Conservation (phyloP, 495 filamentous ascomycete species). For the Penicillium verhagenii region DNA sequence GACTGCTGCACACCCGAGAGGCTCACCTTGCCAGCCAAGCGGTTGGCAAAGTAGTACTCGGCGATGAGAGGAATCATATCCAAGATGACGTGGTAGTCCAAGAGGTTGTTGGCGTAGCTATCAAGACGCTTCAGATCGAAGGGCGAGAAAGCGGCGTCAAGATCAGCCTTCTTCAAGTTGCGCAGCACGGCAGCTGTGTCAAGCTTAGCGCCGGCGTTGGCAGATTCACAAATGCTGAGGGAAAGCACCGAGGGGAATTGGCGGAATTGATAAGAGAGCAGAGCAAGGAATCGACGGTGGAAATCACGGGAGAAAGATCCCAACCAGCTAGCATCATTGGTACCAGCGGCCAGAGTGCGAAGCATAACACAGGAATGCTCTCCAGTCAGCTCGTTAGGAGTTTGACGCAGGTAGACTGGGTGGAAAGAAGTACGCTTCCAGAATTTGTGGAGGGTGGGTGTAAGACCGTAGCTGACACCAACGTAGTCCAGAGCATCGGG, state of each 20-base stretch:
- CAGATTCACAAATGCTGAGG: slow-evolving; percentile 84
- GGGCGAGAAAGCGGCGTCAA: slow-evolving; percentile 77
- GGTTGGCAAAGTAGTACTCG: slow-evolving; percentile 76
- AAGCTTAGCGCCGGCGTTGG: slow-evolving; percentile 66
- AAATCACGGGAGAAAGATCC: slow-evolving; percentile 90
- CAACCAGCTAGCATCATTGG: slow-evolving; percentile 74
- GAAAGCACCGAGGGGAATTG: slow-evolving; percentile 78
- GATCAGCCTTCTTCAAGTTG: slow-evolving; percentile 63
- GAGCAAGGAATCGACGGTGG: slow-evolving; percentile 81
- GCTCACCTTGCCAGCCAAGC: slow-evolving; percentile 61
- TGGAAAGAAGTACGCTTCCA: slow-evolving; percentile 88
- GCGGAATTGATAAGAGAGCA: slow-evolving; percentile 91
- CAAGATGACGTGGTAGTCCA: slow-evolving; percentile 96
- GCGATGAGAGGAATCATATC: slow-evolving; percentile 86
- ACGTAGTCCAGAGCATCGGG: slow-evolving; percentile 85
- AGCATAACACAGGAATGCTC: slow-evolving; percentile 99
- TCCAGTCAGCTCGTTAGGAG: slow-evolving; percentile 91
- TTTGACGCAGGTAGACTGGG: slow-evolving; percentile 94
- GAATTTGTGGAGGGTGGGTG: slow-evolving; percentile 86
- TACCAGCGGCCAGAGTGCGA: slow-evolving; percentile 59
- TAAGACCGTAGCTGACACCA: slow-evolving; percentile 93
- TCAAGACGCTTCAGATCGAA: slow-evolving; percentile 94
- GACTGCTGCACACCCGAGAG: slow-evolving; percentile 77
- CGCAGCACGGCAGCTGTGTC: slow-evolving; percentile 46
- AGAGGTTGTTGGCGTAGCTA: slow-evolving; percentile 91